A percentile compares a stretch with the other conserved stretches of the same genome.
Evolutionary conservation across 2,329 filamentous ascomycete genomes (phyloP).

Genomic region (Monilinia aucupariae): DNA sequence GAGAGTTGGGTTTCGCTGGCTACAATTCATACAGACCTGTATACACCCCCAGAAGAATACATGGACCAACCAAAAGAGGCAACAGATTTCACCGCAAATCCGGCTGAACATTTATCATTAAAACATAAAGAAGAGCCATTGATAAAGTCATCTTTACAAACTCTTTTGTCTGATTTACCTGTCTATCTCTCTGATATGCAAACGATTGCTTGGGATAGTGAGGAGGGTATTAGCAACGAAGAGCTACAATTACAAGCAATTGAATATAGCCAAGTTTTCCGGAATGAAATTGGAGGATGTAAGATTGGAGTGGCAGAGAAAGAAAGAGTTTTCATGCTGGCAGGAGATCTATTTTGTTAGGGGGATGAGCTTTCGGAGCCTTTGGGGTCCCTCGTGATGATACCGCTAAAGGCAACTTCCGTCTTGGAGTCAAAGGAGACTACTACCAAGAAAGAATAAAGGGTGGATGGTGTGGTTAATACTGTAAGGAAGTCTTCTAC

Average conservation of each 20-base stretch:
- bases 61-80: constrained; percentile 14
- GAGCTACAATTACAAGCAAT: constrained; percentile 43
- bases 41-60: constrained; percentile 66
- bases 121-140: constrained; percentile 36
- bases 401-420: background rate
- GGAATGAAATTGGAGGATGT: constrained; percentile 63
- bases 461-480: background rate
- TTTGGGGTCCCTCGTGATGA: background rate
- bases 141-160: constrained; percentile 46
- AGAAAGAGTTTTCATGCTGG: constrained; percentile 16
- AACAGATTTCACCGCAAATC: constrained; percentile 31
- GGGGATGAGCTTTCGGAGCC: constrained; percentile 20
- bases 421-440: background rate
- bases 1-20: constrained; percentile 46
- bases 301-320: constrained; percentile 20
- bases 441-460: background rate
- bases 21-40: constrained; percentile 74
- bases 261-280: constrained; percentile 55
- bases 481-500: background rate
- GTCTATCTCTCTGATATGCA: constrained; percentile 46
- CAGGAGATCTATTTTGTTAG: constrained; percentile 32
- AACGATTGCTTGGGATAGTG: constrained; percentile 60
- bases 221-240: constrained; percentile 38
- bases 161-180: constrained; percentile 44
- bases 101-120: constrained; percentile 27